Conservation (phyloP, 352 stramenopile genomes). For the Peronospora tabacina region DNA sequence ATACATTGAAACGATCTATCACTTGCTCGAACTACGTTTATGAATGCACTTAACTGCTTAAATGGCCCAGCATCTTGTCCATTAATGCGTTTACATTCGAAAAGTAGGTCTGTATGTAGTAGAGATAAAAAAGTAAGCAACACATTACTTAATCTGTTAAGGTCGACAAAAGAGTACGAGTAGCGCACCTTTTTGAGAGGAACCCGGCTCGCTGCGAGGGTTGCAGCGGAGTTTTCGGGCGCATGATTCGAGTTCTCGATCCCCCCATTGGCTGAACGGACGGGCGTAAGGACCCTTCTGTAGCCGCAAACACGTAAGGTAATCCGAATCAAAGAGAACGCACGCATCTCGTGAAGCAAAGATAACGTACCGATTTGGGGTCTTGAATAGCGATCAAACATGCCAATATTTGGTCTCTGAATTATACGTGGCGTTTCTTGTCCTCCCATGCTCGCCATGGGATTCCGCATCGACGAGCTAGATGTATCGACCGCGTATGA, state of each 20-base stretch:
- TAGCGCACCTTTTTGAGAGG: constrained; percentile 48
- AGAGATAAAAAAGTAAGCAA: neutral
- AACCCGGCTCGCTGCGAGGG: constrained; percentile 51
- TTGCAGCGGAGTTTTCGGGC: constrained; percentile 67
- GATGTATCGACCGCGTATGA: constrained; percentile 20
- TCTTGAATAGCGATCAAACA: constrained; percentile 58
- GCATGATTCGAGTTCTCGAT: constrained; percentile 45
- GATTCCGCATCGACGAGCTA: constrained; percentile 23
- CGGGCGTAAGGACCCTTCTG: constrained; percentile 24
- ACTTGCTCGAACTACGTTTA: neutral
- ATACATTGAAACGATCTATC: constrained; percentile 18
- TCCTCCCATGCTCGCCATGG: constrained; percentile 26
- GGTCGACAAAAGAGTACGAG: neutral
- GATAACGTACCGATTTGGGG: constrained; percentile 44
- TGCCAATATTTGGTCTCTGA: constrained; percentile 41
- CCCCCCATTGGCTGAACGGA: constrained; percentile 35
- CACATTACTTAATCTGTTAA: neutral
- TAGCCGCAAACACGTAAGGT: constrained; percentile 1
- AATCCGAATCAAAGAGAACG: constrained; percentile 1
- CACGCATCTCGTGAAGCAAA: neutral
- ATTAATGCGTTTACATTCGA: constrained; percentile 22
- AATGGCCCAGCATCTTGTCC: neutral
- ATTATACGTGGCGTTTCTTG: constrained; percentile 41
- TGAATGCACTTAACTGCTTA: constrained; percentile 5
- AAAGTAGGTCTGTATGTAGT: constrained; percentile 22